These are phyloP conservation scores for Allantophomopsis cytisporea DNA, from an alignment of 2,329 filamentous ascomycete species.

Conservation along the genomic window DNA sequence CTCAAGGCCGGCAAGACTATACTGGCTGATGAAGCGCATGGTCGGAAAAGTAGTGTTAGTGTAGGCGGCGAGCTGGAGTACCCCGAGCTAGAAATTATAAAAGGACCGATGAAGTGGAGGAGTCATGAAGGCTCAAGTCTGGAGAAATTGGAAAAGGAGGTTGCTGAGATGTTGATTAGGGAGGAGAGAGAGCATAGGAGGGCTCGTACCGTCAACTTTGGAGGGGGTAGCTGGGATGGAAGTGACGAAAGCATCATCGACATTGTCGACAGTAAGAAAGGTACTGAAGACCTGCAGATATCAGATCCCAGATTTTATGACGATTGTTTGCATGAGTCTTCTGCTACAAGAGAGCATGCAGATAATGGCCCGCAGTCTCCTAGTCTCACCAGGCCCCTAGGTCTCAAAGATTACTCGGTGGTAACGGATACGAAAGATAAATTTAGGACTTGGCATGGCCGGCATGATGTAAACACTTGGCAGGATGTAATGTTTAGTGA, in stretches of 20 bases:
- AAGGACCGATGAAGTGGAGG: slow-evolving; percentile 1
- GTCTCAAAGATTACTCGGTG: neutral
- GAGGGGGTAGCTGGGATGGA: slow-evolving; percentile 1
- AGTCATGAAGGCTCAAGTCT: slow-evolving; percentile 2
- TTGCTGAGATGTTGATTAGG: neutral
- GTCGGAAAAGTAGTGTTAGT: slow-evolving; percentile 11
- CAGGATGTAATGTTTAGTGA: slow-evolving; percentile 1
- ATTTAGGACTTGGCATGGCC: slow-evolving; percentile 15
- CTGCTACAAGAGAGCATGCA: neutral
- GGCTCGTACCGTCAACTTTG: neutral
- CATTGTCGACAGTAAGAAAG: neutral
- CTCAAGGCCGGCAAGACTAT: neutral
- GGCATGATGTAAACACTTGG: slow-evolving; percentile 7
- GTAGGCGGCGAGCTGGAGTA: slow-evolving; percentile 11
- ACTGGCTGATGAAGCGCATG: slow-evolving; percentile 4
- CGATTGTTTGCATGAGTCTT: slow-evolving; percentile 9
- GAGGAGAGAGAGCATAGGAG: slow-evolving; percentile 1
- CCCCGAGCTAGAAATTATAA: slow-evolving; percentile 14
- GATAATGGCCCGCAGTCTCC: neutral
- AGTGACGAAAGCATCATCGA: neutral
- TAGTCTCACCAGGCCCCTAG: neutral
- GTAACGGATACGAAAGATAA: slow-evolving; percentile 3
- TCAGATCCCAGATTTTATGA: slow-evolving; percentile 14
- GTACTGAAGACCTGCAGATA: slow-evolving; percentile 6
- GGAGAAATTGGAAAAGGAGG: slow-evolving; percentile 1